These are phyloP conservation scores for Veloporphyrellus conicus DNA, from an alignment of 1,284 basidiomycete species.

Conservation along the genomic window DNA sequence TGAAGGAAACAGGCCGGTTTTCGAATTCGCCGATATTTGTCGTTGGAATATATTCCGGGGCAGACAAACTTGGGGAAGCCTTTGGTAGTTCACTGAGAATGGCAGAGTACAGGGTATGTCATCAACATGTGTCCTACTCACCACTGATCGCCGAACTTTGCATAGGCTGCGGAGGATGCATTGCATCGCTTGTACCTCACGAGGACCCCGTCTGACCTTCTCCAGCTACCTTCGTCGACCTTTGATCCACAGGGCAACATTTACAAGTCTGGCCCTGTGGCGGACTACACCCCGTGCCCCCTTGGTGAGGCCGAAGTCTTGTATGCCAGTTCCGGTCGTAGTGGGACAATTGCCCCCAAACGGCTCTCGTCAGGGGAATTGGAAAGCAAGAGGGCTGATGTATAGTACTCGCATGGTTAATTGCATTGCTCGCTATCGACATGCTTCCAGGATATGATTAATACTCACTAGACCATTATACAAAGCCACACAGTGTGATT, in stretches of 20 bases:
- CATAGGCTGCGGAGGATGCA: conserved; percentile 79
- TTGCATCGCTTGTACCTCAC: conserved; percentile 79
- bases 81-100: conserved; percentile 91
- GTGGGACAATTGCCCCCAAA: conserved; percentile 31
- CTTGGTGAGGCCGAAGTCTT: conserved; percentile 61
- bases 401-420: conserved; percentile 32
- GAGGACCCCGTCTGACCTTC: conserved; percentile 58
- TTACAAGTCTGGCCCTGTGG: conserved; percentile 32
- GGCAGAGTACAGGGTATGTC: conserved; percentile 86
- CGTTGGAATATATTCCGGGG: conserved; percentile 88
- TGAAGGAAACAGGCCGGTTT: conserved; percentile 89
- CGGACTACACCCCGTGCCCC: conserved; percentile 49
- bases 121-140: background rate
- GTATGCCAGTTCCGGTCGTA: conserved; percentile 60
- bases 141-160: background rate
- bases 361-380: conserved; percentile 25
- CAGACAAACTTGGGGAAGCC: conserved; percentile 89
- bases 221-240: conserved; percentile 68
- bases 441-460: background rate
- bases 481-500: background rate
- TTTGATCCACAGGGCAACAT: conserved; percentile 33
- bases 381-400: conserved; percentile 17
- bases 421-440: conserved; percentile 22
- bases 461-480: background rate
- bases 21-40: conserved; percentile 90